Percentiles rank a stretch among this genome's conserved stretches.
These are phyloP conservation scores for Helianthus tuberosus DNA, from an alignment of 129 eudicot genomes.

Conservation along the genomic window DNA sequence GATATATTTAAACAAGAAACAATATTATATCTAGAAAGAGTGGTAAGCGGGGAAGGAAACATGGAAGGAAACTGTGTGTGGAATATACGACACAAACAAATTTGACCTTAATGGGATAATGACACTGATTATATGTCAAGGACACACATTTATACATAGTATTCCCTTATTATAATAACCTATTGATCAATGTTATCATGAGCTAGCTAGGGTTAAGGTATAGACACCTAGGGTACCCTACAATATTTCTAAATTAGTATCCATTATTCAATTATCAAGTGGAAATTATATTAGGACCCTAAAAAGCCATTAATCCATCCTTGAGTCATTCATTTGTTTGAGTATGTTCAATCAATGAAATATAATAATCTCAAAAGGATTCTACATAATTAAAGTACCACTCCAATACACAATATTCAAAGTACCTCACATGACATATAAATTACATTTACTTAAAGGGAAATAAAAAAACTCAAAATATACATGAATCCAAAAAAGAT, in stretches of 20 bases:
- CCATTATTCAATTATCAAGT: not conserved
- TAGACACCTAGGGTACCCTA: conserved; percentile 13
- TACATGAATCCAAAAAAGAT: too few species aligned
- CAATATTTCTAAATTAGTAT: not conserved
- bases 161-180: conserved; percentile 9
- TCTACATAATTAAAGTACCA: conserved; percentile 1
- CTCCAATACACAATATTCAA: not conserved
- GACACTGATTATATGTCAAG: conserved; percentile 38
- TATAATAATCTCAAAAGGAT: conserved; percentile 13
- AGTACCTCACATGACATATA: not conserved
- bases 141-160: conserved; percentile 32
- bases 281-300: conserved; percentile 1
- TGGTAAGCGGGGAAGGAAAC: conserved; percentile 62
- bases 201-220: not conserved
- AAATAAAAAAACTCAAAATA: not conserved
- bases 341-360: conserved; percentile 17
- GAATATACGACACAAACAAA: conserved; percentile 43
- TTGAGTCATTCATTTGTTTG: conserved; percentile 21
- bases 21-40: conserved; percentile 14
- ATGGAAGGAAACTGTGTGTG: conserved; percentile 49
- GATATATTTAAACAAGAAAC: not conserved
- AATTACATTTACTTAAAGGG: not conserved
- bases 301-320: conserved; percentile 26
- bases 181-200: not conserved
- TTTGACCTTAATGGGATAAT: conserved; percentile 35